A percentile compares a stretch with the other conserved stretches of the same genome.
These are phyloP conservation scores for Ambrosia artemisiifolia DNA, from an alignment of 129 eudicot species.

Conservation along the genomic window DNA sequence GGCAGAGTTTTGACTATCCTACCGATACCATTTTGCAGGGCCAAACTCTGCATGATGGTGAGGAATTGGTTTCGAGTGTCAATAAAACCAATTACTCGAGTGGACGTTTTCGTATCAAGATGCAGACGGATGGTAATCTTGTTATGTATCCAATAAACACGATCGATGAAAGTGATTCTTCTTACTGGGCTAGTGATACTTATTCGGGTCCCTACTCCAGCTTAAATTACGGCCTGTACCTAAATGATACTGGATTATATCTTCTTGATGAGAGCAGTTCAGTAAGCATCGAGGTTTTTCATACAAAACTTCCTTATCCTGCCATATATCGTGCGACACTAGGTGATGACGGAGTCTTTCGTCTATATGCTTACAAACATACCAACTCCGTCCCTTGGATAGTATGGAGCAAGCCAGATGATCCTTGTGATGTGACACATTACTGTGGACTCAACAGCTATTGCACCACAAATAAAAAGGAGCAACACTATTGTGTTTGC, in stretches of 20 bases:
- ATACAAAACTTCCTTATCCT: background rate
- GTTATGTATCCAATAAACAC: slow-evolving; percentile 33
- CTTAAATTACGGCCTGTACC: no score
- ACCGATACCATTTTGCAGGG: slow-evolving; percentile 37
- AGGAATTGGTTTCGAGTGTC: slow-evolving; percentile 30
- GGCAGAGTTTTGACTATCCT: slow-evolving; percentile 45
- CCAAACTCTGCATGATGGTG: slow-evolving; percentile 26
- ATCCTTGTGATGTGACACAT: slow-evolving; percentile 23
- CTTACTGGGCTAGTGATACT: background rate
- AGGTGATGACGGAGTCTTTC: slow-evolving; percentile 29
- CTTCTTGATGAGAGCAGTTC: background rate
- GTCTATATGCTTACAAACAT: slow-evolving; percentile 14
- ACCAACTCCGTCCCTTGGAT: background rate
- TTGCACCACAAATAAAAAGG: slow-evolving; percentile 13
- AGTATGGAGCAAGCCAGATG: background rate
- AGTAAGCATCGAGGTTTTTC: background rate
- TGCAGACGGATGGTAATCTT: slow-evolving; percentile 43
- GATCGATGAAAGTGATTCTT: background rate
- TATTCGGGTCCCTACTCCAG: background rate
- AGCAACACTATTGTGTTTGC: slow-evolving; percentile 19
- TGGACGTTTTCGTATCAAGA: slow-evolving; percentile 31
- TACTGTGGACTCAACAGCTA: slow-evolving; percentile 31
- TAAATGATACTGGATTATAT: slow-evolving; percentile 2
- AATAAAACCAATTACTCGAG: slow-evolving; percentile 17
- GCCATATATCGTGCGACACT: slow-evolving; percentile 15